Base-by-base conservation (phyloP, 2,329 filamentous ascomycete species). In the Ceratocystis albifundus region DNA sequence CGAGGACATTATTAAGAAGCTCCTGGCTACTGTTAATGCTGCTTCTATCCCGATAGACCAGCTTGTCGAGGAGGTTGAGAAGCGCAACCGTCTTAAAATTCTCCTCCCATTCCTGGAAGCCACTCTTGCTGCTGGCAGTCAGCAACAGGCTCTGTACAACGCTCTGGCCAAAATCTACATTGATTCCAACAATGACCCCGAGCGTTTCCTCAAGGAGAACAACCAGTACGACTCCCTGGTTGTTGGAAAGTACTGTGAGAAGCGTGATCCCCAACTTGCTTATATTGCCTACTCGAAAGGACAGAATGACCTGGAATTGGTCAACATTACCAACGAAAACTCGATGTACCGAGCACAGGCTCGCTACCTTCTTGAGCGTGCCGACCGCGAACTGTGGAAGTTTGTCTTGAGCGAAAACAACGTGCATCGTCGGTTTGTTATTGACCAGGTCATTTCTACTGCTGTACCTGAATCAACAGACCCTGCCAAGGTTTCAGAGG, bases 301-400 rank as follows among this genome's bases (percentile, higher is more conserved):
- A 22, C 90, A 96, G 77, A 99, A 99, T 70, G 94, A 99, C 73
- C 79, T 99, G 41, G 95, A 99, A 78, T 84, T 99, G 66, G 93
- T 99, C 77, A 94, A 89, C 76, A 93, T 99, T 73, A 97, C 94
- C 73, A 99, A 97, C 72, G 95, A 99, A 78, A 99, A 99, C 78
- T 87, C 90, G n/a, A 99, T 99, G 94, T 99, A 96, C 83, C 88
- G 92, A 72, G 89, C 89, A n/a, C 94, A 99, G 77, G 93, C 92
- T 67, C 88, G 94, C 46, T 99, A 99, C 76, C 82, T 99, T 28
- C 80, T 99, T 64, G 92, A 96, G 72, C 88, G 94, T 70, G 88
- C 89, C 46, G 94, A 99, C 73, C 76, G 80, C 1, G 94, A 99
- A 75, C 85, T 99, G 61, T 99, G 95, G 95, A 82, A 83, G 64